Base-by-base conservation (phyloP, 768 basidiomycete species). In the Podaxis sp. region DNA sequence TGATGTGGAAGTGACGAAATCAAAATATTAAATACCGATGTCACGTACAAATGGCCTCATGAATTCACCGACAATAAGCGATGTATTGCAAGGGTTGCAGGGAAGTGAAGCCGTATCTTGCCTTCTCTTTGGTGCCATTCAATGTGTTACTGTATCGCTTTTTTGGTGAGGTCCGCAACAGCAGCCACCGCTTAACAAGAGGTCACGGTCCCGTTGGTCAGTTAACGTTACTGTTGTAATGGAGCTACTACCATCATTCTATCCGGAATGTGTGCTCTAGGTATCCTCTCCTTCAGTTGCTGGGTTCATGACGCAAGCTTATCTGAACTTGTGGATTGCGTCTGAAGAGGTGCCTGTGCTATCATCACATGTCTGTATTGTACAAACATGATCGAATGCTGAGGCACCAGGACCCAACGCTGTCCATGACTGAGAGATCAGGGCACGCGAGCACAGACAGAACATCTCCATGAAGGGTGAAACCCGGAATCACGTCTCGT, bases 1-100 rank as follows among this genome's bases (percentile, higher is more conserved):
- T 19, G 15, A 15, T 53, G 38, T 40, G 19, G 37, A 13, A 2
- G n/a, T 40, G 29, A 47, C 33, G 38, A 55, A 25, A 61, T 61
- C 47, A 55, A 55, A 55, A 55, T 17, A 61, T 55, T 55, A 61
- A 55, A 55, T 55, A 53, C 60, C 60, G 53, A 53, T 12, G 22
- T 55, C 43, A 55, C 53, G 41, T 54, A 37, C 43, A 13, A 55
- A 24, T 19, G 49, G 41, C 60, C 29, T n/a, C 15, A 13, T 17
- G 41, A 61, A 55, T 46, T 61, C 53, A 49, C 60, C 60, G 60
- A 55, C 7, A 55, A 22, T 61, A 46, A 53, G 60, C 58, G 58
- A 29, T 51, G 50, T 19, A 37, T 50, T 41, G 25, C 46, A 55
- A 37, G 49, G 37, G 7, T 36, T 9, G 8, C 37, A 61, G 60